Base-by-base conservation (phyloP, 331 rosid species). In the Phaseolus coccineus region DNA sequence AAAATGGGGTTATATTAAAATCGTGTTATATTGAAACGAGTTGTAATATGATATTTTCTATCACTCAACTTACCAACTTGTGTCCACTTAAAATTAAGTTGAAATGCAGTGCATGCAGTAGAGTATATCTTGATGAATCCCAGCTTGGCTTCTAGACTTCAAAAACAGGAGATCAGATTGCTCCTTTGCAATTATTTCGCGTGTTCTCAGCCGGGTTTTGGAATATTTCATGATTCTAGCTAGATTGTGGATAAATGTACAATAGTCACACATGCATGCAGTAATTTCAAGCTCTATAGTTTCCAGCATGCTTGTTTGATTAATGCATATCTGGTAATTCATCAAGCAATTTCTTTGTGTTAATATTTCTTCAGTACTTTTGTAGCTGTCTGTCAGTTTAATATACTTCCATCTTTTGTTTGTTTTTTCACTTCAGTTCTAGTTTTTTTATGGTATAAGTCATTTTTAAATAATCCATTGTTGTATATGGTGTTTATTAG, bases 391-490 rank as follows among this genome's bases (percentile, higher is more conserved):
- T 30, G 31, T 30, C 31, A 30, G 31, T 30, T 30, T 30, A 30
- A 30, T 50, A 48, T 71, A 66, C 47, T 37, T n/a, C 57, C 39
- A 25, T 50, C 47, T 70, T 61, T 28, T 68, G 19, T 74, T 67
- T 52, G 44, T 68, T 63, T 68, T 50, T 39, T 65, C 50, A 27
- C 67, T 73, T 44, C 57, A 22, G 47, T 78, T 73, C 66, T 28
- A 69, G 30, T 73, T 83, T 83, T 61, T 46, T 6, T 46, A 27
- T 8, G 28, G 56, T 46, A 77, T 30, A 19, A 77, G 66, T 58
- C 40, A 6, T 30, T 63, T 63, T 63, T 15, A 63, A 63, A 63
- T 16, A 63, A 63, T 33, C 3, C 46, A 35, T 63, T 65, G 3
- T 65, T 65, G 4, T 2, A 67, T 47, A 11, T 53, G 28, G 70